Evolutionary conservation across 805 yeast genomes (phyloP), one percentile per base, ranked within the genome.

Genomic region (Sugiyamaella boreocaroliniensis): DNA sequence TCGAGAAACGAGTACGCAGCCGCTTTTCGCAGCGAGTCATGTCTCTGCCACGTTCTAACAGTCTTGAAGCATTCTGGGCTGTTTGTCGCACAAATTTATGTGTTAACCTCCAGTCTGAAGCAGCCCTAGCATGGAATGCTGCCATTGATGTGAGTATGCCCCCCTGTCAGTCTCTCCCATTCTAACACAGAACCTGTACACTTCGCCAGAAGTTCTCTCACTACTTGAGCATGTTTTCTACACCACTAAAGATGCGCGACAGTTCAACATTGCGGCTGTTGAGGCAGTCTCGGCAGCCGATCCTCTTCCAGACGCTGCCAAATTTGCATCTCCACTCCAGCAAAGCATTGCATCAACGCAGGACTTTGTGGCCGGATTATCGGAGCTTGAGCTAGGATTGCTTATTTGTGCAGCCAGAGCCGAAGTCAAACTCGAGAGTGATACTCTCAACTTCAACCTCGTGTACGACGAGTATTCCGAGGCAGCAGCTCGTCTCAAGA

Each of bases 1-100:
- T 93, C 45, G 99, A 93, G 64, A 93, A 92, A 64, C 76, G 99
- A 61, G 98, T 93, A 0, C 78, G 89, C 59, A 84, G 95, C 52
- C 72, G 99, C 58, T 93, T 90, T 66, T 83, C 93, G 15, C 97
- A 92, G 64, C 71, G 95, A 48, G 68, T 85, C 2, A 75, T 89
- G 20, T 76, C 76, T 15, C 72, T 89, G 40, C 78, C 78, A 22
- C 81, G 81, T 48, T 73, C 83, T 0, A 58, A 60, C 1, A 66
- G 71, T 1, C 60, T 80, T 2, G 79, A 76, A 0, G 76, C 72
- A 12, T 86, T 84, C 59, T 70, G 78, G 67, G 61, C 66, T 1
- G 71, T 80, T 16, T 79, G 81, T 12, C 62, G 66, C 18, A 65
- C 74, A 22, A 68, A 74, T 10, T 63, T 84, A 8, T 55, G 60